phyloP scores from a whole-genome alignment of 306 rosid species.

The Trifolium repens region DNA sequence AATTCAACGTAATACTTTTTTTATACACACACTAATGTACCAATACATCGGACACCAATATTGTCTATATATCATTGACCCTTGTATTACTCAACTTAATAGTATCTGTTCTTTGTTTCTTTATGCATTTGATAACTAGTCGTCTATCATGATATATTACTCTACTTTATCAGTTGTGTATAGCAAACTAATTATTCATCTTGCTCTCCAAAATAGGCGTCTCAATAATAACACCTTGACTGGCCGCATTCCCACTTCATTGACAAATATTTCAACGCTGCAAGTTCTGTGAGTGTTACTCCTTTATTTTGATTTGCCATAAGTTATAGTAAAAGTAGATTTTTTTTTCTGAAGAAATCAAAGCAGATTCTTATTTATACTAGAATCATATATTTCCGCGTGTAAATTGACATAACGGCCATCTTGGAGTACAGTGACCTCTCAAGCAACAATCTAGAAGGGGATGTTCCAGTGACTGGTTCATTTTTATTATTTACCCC shows the following conservation, averaged over 20 bases:
- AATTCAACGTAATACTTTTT: slow-evolving; percentile 9
- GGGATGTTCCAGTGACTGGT: slow-evolving; percentile 73
- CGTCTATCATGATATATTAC: slow-evolving; percentile 20
- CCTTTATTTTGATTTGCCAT: slow-evolving; percentile 24
- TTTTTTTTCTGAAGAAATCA: neutral
- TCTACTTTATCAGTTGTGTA: slow-evolving; percentile 29
- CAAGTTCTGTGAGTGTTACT: slow-evolving; percentile 91
- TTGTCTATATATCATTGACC: too few species aligned
- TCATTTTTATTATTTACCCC: slow-evolving; percentile 89
- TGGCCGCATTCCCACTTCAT: slow-evolving; percentile 63
- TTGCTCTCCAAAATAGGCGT: slow-evolving; percentile 69
- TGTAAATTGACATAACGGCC: slow-evolving; percentile 41
- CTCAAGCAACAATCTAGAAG: slow-evolving; percentile 68
- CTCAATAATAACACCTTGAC: slow-evolving; percentile 86
- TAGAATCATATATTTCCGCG: slow-evolving; percentile 21
- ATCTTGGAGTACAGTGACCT: slow-evolving; percentile 74
- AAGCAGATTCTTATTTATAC: slow-evolving; percentile 3
- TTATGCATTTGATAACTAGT: slow-evolving; percentile 31
- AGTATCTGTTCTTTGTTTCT: neutral
- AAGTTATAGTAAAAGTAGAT: slow-evolving; percentile 2
- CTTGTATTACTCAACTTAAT: too few species aligned
- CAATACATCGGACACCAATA: too few species aligned
- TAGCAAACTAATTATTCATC: slow-evolving; percentile 46
- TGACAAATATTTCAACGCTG: slow-evolving; percentile 62
- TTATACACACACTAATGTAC: neutral